Evolutionary conservation across 768 basidiomycete genomes (phyloP), one percentile per base, ranked within the genome.

Genomic region (Rhodosporidiobolus sp.): DNA sequence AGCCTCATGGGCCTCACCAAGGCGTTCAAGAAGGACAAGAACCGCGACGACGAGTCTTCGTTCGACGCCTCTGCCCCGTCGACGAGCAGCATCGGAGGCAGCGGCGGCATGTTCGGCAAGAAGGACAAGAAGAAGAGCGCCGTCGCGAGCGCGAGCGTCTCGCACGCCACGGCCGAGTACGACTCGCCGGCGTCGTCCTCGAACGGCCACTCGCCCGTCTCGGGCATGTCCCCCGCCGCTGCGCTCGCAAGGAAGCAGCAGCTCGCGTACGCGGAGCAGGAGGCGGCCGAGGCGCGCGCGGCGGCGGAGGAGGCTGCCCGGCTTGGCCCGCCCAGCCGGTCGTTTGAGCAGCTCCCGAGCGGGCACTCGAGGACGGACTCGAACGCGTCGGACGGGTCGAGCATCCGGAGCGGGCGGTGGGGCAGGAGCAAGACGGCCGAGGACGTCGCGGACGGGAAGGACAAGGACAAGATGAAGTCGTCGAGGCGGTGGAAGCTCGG

Each of bases 1-100:
- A 61, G 94, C 49, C 82, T 97, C 52, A 89, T 90, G 64, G 90
- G 92, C 38, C 94, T 97, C 80, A 92, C 93, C 28, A 91, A 90
- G 60, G 83, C 97, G 68, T 96, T 98, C 86, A 72, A 75, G 66
- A 95, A 94, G 82, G 92, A 93, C 80, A 91, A 88, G 81, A 78
- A 80, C 20, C 82, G 81, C 75, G 83, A 85, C 66, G 80, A 87
- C 73, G 63, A 65, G 54, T 62, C 71, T 68, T 17, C 60, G 10
- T n/a, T 50, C 61, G 34, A 35, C 28, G 45, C 43, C 5, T 9
- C 50, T 7, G 14, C 38, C 38, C 8, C 38, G 8, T 43, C 38
- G n/a, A 50, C n/a, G 6, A 9, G 9, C 50, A 9, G n/a, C n/a
- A n/a, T n/a, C n/a, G n/a, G n/a, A n/a, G 54, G 4, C 55, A 8